Base-by-base conservation (phyloP, 2,329 filamentous ascomycete genomes). In the Colletotrichum sp. region DNA sequence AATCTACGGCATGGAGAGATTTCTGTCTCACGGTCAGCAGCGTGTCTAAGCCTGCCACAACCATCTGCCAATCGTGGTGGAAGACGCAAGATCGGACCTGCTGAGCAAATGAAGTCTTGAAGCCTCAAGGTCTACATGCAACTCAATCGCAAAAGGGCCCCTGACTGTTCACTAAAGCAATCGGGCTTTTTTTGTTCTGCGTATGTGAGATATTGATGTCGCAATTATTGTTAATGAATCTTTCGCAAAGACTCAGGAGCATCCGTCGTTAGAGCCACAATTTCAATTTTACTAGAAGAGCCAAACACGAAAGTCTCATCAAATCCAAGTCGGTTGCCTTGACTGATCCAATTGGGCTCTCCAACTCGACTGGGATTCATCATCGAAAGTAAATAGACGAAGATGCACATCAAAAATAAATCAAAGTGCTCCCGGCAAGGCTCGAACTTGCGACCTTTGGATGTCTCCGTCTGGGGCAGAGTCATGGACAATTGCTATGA, bases 391-490 rank as follows among this genome's bases (percentile, higher is more conserved):
- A 0, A 49, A 21, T 6, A 49, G 44, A 13, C 44, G 39, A 12
- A 44, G 39, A 49, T 49, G n/a, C n/a, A 49, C 44, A 49, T 21
- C 44, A 21, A 49, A 49, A 49, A 49, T 7, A 1, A 6, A 21
- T 3, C n/a, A 4, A 4, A 49, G n/a, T 74, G 60, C 64, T 57
- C 44, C 65, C 59, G 67, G 57, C 39, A 68, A 73, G 71, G 65
- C 72, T 74, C 44, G 67, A 74, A 74, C 67, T 74, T 44, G 44
- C 65, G 72, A 74, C 59, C 72, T 74, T 71, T 74, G 72, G 67
- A 71, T 71, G 6, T 71, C 59, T n/a, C 21, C 34, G 16, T 21
- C 59, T 71, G 3, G 1, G 32, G 28, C 15, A 64, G 16, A 28
- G 59, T 71, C 49, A 73, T 57, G 66, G 2, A 26, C 28, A 39